Base-by-base conservation (phyloP, 768 basidiomycete genomes). In the Pisolithus sp. region DNA sequence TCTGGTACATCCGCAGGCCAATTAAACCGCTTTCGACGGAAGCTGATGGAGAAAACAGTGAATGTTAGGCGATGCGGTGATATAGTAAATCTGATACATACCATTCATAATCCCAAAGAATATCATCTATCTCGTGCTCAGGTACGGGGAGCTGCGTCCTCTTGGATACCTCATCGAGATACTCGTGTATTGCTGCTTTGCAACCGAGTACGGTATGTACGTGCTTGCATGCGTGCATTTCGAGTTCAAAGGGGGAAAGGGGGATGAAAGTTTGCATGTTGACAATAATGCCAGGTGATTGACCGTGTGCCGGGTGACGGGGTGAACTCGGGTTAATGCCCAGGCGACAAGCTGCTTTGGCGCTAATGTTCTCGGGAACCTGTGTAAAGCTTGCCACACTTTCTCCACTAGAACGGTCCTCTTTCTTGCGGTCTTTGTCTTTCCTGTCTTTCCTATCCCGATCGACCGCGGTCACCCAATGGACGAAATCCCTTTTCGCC, bases 141-240 rank as follows among this genome's bases (percentile, higher is more conserved):
- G 66, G 59, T 40, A 66, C 55, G 12, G 57, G 28, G 4, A 55
- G 4, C 3, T 54, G 47, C 44, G 61, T 64, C 9, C 61, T 57
- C 36, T 59, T 59, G 40, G 67, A 57, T 7, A 68, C 46, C 24
- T 75, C 72, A 18, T 62, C 48, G 13, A 84, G 60, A 60, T 70
- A 82, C 42, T 79, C 78, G 6, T 57, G 61, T 9, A 89, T 68
- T 4, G 85, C 83, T 34, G 72, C 71, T 59, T 80, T 79, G 60
- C 80, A 84, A 28, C 79, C 79, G 23, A 89, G 69, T 3, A 89
- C 62, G 6, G 75, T 74, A 60, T 89, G 83, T 46, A 87, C 67
- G 60, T 82, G 75, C 67, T 81, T 85, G 68, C 81, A 83, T n/a
- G 80, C 75, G 59, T 87, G 83, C 81, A 85, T 81, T 69, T 89